Evolutionary conservation across 2,329 filamentous ascomycete genomes (phyloP).

Genomic region (Leptographium wingfieldii): DNA sequence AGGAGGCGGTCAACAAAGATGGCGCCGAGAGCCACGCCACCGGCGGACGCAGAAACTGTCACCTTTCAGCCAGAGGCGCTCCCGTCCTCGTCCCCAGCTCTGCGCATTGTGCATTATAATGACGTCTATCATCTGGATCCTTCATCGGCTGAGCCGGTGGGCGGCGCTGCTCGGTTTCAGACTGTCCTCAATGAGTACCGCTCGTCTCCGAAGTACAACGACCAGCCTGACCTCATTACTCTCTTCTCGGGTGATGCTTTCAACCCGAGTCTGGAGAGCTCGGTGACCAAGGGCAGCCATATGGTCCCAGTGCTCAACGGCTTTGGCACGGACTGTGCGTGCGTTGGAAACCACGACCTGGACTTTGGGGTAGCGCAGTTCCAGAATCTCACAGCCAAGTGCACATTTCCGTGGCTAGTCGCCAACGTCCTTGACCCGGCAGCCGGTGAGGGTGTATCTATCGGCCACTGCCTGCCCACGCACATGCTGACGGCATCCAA

Average conservation of each 20-base stretch:
- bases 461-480: conserved; percentile 65
- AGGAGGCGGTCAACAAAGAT: neutral
- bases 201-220: conserved; percentile 43
- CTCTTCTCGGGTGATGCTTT: conserved; percentile 89
- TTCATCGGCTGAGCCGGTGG: conserved; percentile 66
- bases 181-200: conserved; percentile 66
- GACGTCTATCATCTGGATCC: conserved; percentile 84
- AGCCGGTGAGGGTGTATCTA: conserved; percentile 58
- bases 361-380: conserved; percentile 84
- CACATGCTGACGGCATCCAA: conserved; percentile 68
- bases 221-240: conserved; percentile 55
- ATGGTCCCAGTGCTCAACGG: conserved; percentile 80
- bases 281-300: conserved; percentile 78
- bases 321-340: conserved; percentile 67
- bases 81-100: conserved; percentile 38
- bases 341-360: conserved; percentile 83
- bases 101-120: conserved; percentile 83
- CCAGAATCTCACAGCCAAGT: conserved; percentile 56
- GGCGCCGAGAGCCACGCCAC: neutral
- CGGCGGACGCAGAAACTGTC: conserved; percentile 7
- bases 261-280: conserved; percentile 80
- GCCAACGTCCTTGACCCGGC: conserved; percentile 81
- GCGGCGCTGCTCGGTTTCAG: conserved; percentile 71
- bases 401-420: conserved; percentile 78
- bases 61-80: conserved; percentile 20